Conservation (phyloP, 306 rosid genomes). For the Vachellia pachyceras region DNA sequence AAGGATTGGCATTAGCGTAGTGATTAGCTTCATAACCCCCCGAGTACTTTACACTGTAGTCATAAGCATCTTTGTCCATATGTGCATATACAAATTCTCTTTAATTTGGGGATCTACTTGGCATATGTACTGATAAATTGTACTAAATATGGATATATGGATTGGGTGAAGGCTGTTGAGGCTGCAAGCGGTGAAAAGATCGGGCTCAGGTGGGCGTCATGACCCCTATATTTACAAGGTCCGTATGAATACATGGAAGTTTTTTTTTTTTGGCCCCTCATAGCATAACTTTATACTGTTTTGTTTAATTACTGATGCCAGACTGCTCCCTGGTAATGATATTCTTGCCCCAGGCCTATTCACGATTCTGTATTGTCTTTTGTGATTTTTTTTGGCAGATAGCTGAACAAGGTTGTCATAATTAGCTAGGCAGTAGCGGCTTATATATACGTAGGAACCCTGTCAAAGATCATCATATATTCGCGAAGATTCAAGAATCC, state of each 20-base stretch:
- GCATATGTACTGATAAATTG: not conserved
- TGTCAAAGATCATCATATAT: slow-evolving; percentile 33
- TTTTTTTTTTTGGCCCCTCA: not conserved
- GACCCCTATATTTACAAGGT: slow-evolving; percentile 72
- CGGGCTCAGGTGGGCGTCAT: slow-evolving; percentile 74
- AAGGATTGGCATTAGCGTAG: not conserved
- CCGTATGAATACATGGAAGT: not conserved
- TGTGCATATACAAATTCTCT: not conserved
- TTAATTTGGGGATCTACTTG: slow-evolving; percentile 1
- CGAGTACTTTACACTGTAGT: not conserved
- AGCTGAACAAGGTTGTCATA: slow-evolving; percentile 39
- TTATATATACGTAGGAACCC: slow-evolving; percentile 3
- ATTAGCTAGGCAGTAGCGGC: slow-evolving; percentile 34
- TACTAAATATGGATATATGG: not conserved
- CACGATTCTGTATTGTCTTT: not conserved
- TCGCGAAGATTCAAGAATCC: slow-evolving; percentile 36
- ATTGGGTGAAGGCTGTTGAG: slow-evolving; percentile 54
- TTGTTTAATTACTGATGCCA: not conserved
- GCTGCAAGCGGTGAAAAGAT: slow-evolving; percentile 63
- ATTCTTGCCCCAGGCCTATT: slow-evolving; percentile 17
- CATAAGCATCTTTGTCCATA: not conserved
- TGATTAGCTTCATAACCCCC: not conserved
- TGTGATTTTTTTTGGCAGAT: slow-evolving; percentile 39
- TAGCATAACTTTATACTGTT: not conserved
- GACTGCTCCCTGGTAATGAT: slow-evolving; percentile 13